A percentile compares a stretch with the other conserved stretches of the same genome.
Evolutionary conservation across 2,329 filamentous ascomycete species (phyloP).

Genomic region (Neocucurbitaria cava): DNA sequence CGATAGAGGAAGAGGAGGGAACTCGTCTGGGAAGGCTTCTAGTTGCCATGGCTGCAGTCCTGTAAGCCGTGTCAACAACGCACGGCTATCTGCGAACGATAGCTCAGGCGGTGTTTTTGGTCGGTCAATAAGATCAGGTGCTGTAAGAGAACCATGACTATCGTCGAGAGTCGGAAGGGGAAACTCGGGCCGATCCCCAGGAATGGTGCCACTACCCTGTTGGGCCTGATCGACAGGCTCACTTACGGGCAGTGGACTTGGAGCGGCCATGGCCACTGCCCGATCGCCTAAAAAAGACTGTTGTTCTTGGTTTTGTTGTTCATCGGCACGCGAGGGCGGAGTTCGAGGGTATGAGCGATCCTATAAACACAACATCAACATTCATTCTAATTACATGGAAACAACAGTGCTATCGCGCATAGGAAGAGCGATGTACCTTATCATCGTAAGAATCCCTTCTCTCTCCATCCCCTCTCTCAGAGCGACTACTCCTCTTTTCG

Average conservation of each 20-base stretch:
- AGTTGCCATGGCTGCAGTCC: conserved; percentile 45
- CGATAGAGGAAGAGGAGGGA: conserved; percentile 42
- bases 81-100: conserved; percentile 42
- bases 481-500: conserved; percentile 52
- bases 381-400: conserved; percentile 41
- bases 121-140: conserved; percentile 29
- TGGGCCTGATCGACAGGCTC: conserved; percentile 35
- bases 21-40: conserved; percentile 45
- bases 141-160: conserved; percentile 28
- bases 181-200: conserved; percentile 42
- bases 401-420: conserved; percentile 33
- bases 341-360: conserved; percentile 38
- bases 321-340: conserved; percentile 34
- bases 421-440: conserved; percentile 48
- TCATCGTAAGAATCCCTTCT: conserved; percentile 43
- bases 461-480: conserved; percentile 42
- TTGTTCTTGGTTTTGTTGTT: conserved; percentile 45
- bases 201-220: conserved; percentile 38
- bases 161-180: conserved; percentile 35
- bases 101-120: conserved; percentile 40
- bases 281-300: conserved; percentile 70
- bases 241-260: conserved; percentile 54
- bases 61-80: conserved; percentile 42
- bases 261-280: conserved; percentile 60
- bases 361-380: conserved; percentile 41